Evolutionary conservation across 1,284 basidiomycete genomes (phyloP), one percentile per base, ranked within the genome.

Genomic region (Tilletia indica): DNA sequence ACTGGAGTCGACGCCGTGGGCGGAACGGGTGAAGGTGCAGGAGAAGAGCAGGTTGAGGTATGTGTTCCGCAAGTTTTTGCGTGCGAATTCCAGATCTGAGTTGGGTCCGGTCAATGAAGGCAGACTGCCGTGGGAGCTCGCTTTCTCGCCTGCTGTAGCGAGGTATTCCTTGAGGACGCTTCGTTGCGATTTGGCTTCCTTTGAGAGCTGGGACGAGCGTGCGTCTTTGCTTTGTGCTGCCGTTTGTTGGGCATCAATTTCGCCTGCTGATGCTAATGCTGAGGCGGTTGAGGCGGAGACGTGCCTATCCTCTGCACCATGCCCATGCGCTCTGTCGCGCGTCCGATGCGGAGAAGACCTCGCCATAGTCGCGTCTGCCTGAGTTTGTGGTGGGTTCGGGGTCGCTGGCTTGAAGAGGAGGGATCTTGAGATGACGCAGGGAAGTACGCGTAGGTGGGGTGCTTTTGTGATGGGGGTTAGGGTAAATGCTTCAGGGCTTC

Each of bases 1-100:
- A 68, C 73, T 61, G 25, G 68, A 69, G 25, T 83, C 81, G 21
- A 78, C 75, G 9, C 77, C 67, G 67, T 79, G 77, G 0, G 80
- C 77, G 36, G 72, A 71, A 36, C 76, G 75, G 16, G 75, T 77
- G 58, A 80, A 83, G 6, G 82, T 72, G 61, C 75, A 79, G 49
- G 76, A 72, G 67, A 83, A 78, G 67, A 83, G 76, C 12, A 83
- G 78, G 47, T 77, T 76, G 68, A 83, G 74, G 70, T 80, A 81
- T n/a, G 77, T 77, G 48, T 78, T 75, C 68, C 82, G 78, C 21
- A 82, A 73, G 48, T 78, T 76, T 31, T 68, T 70, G n/a, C 82
- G 75, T 3, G 80, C 77, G 66, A 77, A 74, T 47, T 77, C 79
- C 48, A 82, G 71, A 34, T 78, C 78, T 21, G 66, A 67, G 42